Percentiles rank a stretch among this genome's conserved stretches.
Evolutionary conservation across 495 filamentous ascomycete species (phyloP).

Genomic region (Sabuloglossum arenarium): DNA sequence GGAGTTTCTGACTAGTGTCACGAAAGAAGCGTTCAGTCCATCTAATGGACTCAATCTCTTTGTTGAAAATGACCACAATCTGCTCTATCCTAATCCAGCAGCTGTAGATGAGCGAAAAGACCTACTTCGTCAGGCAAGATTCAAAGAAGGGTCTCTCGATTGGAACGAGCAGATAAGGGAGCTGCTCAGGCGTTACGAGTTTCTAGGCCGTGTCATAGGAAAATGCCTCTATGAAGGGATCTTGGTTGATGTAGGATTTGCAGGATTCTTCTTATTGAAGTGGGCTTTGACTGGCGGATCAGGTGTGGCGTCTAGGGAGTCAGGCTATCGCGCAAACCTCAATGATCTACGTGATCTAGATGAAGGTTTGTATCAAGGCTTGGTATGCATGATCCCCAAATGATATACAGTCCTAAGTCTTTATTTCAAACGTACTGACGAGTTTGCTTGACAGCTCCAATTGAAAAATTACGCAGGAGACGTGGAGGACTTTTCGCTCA

Average conservation of each 20-base stretch:
- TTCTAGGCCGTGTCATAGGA: conserved; percentile 76
- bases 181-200: conserved; percentile 64
- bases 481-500: conserved; percentile 58
- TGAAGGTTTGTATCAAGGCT: conserved; percentile 77
- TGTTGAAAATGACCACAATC: conserved; percentile 67
- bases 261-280: conserved; percentile 87
- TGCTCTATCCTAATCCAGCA: conserved; percentile 76
- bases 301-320: conserved; percentile 36
- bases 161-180: conserved; percentile 37
- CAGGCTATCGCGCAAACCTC: conserved; percentile 64
- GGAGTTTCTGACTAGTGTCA: conserved; percentile 85
- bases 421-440: conserved; percentile 3
- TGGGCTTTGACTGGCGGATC: conserved; percentile 63
- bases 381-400: conserved; percentile 25
- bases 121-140: conserved; percentile 28
- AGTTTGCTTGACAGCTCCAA: conserved; percentile 26
- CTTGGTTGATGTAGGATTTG: conserved; percentile 82
- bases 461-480: conserved; percentile 79
- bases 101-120: conserved; percentile 54
- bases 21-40: conserved; percentile 62
- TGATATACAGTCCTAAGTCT: neutral
- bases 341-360: conserved; percentile 91
- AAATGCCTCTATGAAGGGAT: conserved; percentile 98
- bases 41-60: conserved; percentile 38
- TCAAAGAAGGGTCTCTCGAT: conserved; percentile 28